Evolutionary conservation across 73 alveolate genomes (phyloP).

Genomic region (Durusdinium trenchii): DNA sequence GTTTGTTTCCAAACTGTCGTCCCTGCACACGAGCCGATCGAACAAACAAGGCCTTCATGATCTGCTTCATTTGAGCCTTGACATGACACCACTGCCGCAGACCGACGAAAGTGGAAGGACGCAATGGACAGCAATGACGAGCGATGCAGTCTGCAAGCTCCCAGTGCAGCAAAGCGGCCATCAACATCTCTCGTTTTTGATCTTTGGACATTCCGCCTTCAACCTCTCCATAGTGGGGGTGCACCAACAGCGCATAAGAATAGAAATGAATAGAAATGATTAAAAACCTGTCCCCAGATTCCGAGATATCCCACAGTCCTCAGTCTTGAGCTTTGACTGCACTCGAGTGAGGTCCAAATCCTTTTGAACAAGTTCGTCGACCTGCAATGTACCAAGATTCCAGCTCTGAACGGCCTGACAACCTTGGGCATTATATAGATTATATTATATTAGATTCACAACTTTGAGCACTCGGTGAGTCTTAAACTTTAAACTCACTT

Average conservation of each 20-base stretch:
- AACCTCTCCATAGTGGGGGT: no score
- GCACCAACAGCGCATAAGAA: neutral
- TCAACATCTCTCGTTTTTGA: conserved; percentile 46
- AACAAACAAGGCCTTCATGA: conserved; percentile 41
- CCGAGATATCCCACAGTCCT: neutral
- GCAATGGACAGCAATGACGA: neutral
- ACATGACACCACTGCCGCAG: no score
- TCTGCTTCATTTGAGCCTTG: conserved; percentile 70
- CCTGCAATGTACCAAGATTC: neutral
- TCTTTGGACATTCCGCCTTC: conserved; percentile 47
- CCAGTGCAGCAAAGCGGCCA: conserved; percentile 6
- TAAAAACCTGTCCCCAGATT: neutral
- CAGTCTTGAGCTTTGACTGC: conserved; percentile 61
- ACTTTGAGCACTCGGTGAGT: no score
- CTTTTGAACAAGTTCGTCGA: conserved; percentile 32
- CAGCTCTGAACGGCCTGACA: neutral
- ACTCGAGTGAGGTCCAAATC: conserved; percentile 43
- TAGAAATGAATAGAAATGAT: neutral
- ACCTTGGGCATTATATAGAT: no score
- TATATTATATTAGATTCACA: no score
- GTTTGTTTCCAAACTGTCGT: no score
- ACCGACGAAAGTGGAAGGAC: neutral
- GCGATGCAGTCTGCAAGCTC: neutral
- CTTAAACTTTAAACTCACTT: no score
- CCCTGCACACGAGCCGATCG: no score